Evolutionary conservation across 164 flowering plant species (phyloP).

Genomic region (Vitis riparia): DNA sequence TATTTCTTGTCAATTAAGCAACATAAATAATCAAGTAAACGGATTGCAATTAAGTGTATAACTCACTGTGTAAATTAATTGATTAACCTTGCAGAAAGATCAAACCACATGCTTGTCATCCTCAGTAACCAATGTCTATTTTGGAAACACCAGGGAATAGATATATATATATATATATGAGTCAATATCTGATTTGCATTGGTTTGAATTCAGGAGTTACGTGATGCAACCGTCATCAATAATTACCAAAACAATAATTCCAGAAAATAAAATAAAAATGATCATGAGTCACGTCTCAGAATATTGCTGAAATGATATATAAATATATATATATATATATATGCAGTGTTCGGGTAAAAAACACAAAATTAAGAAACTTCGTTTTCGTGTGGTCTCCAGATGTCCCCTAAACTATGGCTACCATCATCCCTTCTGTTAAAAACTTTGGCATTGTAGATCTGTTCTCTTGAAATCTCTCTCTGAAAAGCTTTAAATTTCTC

Average conservation of each 20-base stretch:
- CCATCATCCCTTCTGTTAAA: constrained; percentile 6
- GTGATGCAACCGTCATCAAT: constrained; percentile 24
- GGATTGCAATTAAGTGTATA: background rate
- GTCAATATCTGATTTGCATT: background rate
- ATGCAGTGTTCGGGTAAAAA: constrained; percentile 1
- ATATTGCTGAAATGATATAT: background rate
- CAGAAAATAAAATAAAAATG: too few relatives aligned
- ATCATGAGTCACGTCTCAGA: too few relatives aligned
- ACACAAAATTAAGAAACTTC: constrained; percentile 26
- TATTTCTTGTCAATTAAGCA: constrained; percentile 27
- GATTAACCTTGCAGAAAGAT: background rate
- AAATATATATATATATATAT: constrained; percentile 7
- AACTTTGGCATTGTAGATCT: background rate
- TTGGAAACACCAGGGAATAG: constrained; percentile 5
- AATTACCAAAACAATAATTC: too few relatives aligned
- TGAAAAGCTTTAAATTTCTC: too few relatives aligned
- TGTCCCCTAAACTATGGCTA: constrained; percentile 15
- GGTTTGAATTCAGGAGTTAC: constrained; percentile 17
- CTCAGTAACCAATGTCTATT: constrained; percentile 2
- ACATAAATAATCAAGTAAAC: constrained; percentile 11
- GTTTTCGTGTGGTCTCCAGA: constrained; percentile 15
- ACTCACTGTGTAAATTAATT: constrained; percentile 1
- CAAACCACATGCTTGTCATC: constrained; percentile 10
- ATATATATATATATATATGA: background rate
- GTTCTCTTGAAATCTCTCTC: too few relatives aligned